Percentiles rank a stretch among this genome's conserved stretches.
phyloP scores from a whole-genome alignment of 1,284 basidiomycete species.

The Mrakiaceae sp. region DNA sequence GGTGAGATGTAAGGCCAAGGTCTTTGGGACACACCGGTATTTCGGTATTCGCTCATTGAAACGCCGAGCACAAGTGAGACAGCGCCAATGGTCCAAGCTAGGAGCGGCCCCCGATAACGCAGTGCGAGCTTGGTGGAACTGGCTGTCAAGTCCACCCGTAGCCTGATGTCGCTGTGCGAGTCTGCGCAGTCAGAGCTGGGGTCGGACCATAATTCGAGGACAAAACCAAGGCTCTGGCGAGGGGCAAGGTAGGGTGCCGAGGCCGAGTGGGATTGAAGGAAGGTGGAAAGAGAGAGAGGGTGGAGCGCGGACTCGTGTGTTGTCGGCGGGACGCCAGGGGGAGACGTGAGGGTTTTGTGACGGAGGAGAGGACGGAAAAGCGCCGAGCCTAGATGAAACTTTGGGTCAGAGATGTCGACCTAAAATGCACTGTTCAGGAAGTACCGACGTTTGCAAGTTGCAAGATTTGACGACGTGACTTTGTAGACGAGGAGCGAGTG shows the following conservation, averaged over 20 bases:
- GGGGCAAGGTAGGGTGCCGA: constrained; percentile 43
- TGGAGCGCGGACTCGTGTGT: constrained; percentile 58
- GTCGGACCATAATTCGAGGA: constrained; percentile 32
- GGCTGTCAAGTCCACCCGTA: constrained; percentile 55
- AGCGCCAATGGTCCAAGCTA: constrained; percentile 59
- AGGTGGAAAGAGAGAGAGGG: constrained; percentile 39
- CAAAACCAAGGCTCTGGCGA: constrained; percentile 18
- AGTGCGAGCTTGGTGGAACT: constrained; percentile 55
- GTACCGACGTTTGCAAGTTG: constrained; percentile 22
- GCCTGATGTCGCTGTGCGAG: constrained; percentile 35
- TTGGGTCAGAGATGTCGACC: constrained; percentile 7
- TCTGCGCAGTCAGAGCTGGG: constrained; percentile 28
- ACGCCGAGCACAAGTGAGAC: constrained; percentile 46
- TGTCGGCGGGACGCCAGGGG: neutral
- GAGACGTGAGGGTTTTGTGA: constrained; percentile 30
- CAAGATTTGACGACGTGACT: constrained; percentile 31
- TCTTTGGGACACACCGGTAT: constrained; percentile 12
- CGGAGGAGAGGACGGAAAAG: constrained; percentile 48
- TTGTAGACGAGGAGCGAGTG: constrained; percentile 54
- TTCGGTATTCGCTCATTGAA: constrained; percentile 16
- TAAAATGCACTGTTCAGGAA: neutral
- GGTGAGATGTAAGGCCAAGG: neutral
- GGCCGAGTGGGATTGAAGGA: constrained; percentile 58
- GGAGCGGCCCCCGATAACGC: constrained; percentile 57
- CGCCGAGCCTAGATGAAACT: constrained; percentile 17